Conservation (phyloP, 352 stramenopile genomes). For the Globisporangium takayamanum region DNA sequence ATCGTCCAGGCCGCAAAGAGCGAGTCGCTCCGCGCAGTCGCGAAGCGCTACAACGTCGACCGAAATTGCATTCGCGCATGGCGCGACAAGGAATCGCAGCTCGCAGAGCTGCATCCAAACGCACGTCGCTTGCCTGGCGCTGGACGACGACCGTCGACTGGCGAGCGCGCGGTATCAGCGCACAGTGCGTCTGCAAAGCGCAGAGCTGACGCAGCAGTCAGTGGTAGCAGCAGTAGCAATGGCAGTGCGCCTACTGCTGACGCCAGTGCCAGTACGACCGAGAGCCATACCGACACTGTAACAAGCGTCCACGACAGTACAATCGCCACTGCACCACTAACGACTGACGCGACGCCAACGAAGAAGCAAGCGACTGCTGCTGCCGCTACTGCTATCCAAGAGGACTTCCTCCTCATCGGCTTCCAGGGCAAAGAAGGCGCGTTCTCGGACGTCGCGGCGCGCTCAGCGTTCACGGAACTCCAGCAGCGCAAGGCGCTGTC, state of each 20-base stretch:
- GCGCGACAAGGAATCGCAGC: slow-evolving; percentile 53
- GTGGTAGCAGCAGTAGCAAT: slow-evolving; percentile 4
- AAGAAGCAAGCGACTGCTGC: background rate
- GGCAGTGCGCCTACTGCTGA: background rate
- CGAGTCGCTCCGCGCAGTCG: slow-evolving; percentile 47
- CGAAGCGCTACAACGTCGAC: slow-evolving; percentile 60
- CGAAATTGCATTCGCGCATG: slow-evolving; percentile 69
- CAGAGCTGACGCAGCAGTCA: slow-evolving; percentile 11
- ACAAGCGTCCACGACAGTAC: too few species aligned
- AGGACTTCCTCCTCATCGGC: slow-evolving; percentile 49
- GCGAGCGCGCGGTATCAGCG: background rate
- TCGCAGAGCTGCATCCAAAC: slow-evolving; percentile 42
- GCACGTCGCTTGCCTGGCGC: slow-evolving; percentile 56
- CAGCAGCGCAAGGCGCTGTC: slow-evolving; percentile 32
- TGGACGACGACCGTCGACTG: slow-evolving; percentile 25
- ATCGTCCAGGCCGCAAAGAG: slow-evolving; percentile 50
- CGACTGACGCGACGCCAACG: too few species aligned
- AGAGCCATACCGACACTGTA: too few species aligned
- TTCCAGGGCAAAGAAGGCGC: slow-evolving; percentile 71
- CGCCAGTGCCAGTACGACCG: too few species aligned
- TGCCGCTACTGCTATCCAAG: slow-evolving; percentile 14
- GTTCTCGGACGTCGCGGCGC: slow-evolving; percentile 63
- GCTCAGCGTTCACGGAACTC: slow-evolving; percentile 50
- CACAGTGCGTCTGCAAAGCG: slow-evolving; percentile 11
- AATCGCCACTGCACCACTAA: too few species aligned